Percentiles rank a stretch among this genome's conserved stretches.
Conservation (phyloP, 164 flowering plant genomes). For the Berberis thunbergii region DNA sequence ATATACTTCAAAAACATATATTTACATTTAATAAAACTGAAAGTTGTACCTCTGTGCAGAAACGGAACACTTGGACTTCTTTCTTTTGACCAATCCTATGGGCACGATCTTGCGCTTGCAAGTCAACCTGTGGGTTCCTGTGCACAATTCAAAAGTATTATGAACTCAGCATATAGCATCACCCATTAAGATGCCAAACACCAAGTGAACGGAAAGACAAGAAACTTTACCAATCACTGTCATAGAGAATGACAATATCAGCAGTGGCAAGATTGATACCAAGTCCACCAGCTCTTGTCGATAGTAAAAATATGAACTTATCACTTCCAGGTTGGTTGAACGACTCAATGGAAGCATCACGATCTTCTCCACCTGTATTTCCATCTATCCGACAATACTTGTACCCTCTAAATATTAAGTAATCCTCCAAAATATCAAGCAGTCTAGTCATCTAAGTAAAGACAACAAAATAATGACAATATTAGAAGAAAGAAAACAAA, state of each 20-base stretch:
- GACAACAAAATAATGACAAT: background rate
- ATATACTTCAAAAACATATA: background rate
- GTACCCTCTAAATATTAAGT: conserved; percentile 81
- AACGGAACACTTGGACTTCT: conserved; percentile 99
- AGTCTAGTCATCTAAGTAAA: conserved; percentile 86
- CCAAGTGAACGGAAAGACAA: background rate
- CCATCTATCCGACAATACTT: conserved; percentile 95
- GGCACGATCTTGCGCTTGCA: conserved; percentile 99
- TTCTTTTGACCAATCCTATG: conserved; percentile 99
- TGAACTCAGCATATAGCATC: background rate
- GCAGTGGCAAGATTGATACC: conserved; percentile 99
- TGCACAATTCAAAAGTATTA: background rate
- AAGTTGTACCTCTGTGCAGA: conserved; percentile 84
- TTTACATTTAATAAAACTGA: background rate
- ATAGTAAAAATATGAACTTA: conserved; percentile 82
- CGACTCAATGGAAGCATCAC: conserved; percentile 95
- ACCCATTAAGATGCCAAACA: background rate
- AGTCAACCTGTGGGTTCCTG: conserved; percentile 99
- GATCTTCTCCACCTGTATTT: conserved; percentile 98
- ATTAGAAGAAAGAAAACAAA: background rate
- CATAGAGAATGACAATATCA: conserved; percentile 94
- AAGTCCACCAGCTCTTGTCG: conserved; percentile 99
- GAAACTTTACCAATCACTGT: conserved; percentile 84
- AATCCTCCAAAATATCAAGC: conserved; percentile 95
- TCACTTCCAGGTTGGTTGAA: conserved; percentile 96